phyloP scores from a whole-genome alignment of 1,139 yeast genomes.

The Geotrichum siamense region DNA sequence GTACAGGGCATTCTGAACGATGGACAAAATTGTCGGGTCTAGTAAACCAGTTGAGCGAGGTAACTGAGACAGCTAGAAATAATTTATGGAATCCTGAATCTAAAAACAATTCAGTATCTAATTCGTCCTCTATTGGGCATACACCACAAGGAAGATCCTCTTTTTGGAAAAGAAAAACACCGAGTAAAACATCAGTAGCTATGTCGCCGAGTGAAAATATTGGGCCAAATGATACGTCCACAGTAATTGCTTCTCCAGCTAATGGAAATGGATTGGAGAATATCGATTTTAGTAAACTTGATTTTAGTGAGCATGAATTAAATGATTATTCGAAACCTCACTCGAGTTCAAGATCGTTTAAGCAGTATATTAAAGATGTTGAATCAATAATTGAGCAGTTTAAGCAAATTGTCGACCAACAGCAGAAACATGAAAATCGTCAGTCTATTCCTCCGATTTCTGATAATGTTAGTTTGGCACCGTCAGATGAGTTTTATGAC shows the following conservation, averaged over 20 bases:
- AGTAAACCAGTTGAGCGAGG: slow-evolving; percentile 2
- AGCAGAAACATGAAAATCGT: background rate
- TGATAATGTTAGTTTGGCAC: slow-evolving; percentile 25
- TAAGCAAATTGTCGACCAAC: background rate
- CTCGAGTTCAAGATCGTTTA: background rate
- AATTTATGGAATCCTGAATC: background rate
- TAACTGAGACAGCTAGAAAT: slow-evolving; percentile 3
- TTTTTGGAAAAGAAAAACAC: slow-evolving; percentile 12
- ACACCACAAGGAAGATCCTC: slow-evolving; percentile 11
- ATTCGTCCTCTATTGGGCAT: background rate
- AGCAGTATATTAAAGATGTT: slow-evolving; percentile 4
- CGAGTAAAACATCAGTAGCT: background rate
- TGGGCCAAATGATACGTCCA: background rate
- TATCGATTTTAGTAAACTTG: background rate
- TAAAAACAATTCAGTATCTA: background rate
- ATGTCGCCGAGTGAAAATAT: background rate
- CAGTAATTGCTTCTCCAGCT: background rate
- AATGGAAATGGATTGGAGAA: background rate
- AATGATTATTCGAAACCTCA: background rate
- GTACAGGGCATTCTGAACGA: background rate
- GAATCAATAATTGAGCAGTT: background rate
- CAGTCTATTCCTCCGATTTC: background rate
- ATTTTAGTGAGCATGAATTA: background rate
- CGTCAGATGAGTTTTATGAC: slow-evolving; percentile 55
- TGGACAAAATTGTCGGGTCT: slow-evolving; percentile 3